These are phyloP conservation scores for Cornus kousa DNA, from an alignment of 148 eudicot species.

Conservation along the genomic window DNA sequence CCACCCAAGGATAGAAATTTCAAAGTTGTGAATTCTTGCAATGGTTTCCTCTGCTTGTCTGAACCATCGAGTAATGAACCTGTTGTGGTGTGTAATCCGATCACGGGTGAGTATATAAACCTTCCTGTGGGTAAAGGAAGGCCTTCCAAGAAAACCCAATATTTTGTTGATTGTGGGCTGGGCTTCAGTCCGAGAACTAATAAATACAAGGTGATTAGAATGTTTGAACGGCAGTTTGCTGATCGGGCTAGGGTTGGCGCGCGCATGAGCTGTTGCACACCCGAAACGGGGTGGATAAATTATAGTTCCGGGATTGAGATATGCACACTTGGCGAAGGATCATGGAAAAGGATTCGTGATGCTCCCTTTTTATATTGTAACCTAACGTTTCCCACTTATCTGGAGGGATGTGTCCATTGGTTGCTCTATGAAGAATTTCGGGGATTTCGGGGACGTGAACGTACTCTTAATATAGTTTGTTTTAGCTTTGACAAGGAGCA, in stretches of 20 bases:
- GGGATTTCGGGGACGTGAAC: too few species aligned
- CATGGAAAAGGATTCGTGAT: constrained; percentile 2
- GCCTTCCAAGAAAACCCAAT: too few species aligned
- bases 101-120: constrained; percentile 6
- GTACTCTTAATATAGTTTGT: neutral
- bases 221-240: neutral
- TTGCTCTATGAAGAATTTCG: neutral
- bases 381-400: neutral
- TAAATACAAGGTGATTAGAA: neutral
- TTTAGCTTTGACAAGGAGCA: constrained; percentile 19
- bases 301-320: neutral
- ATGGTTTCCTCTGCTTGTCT: constrained; percentile 9
- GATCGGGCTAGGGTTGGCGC: too few species aligned
- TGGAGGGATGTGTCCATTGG: constrained; percentile 11
- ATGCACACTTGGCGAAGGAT: neutral
- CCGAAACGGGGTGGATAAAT: neutral
- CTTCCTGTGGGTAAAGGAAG: neutral
- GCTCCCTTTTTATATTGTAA: neutral
- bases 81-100: constrained; percentile 20
- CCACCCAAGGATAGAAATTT: neutral
- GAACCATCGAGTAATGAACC: neutral
- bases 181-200: neutral
- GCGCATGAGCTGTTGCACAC: too few species aligned
- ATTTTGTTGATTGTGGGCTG: neutral
- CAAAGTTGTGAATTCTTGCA: neutral